Evolutionary conservation across 75 land plant species (phyloP), one percentile per base, ranked within the genome.

Genomic region (Larix kaempferi): DNA sequence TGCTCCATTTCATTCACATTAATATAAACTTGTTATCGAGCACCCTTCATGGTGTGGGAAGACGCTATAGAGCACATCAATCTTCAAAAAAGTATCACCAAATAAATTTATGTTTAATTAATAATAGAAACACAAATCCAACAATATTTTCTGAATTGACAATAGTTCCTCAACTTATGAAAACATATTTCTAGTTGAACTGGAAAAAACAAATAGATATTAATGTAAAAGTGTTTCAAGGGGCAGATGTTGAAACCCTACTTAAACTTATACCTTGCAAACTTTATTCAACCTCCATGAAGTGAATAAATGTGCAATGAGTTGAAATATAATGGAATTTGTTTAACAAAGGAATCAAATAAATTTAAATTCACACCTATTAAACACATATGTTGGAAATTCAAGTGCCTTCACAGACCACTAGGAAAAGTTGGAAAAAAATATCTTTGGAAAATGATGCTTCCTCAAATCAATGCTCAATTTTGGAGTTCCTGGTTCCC

Each of bases 321-420:
- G 2, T 23, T 19, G 15, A 69, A 25, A 69, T 69, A 1, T 29
- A 69, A 16, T 29, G 17, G 17, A 27, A 27, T 56, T 56, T 15
- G 63, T 12, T 13, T 15, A 27, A 76, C 14, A 22, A 37, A 58
- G 14, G 4, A n/a, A 52, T 17, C 56, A 25, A 77, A 65, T 27
- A 26, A 67, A 63, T 52, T 25, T n/a, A 54, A 59, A 60, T 71
- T 67, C 17, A 54, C 80, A 95, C 98, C 97, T 91, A 92, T 74
- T 94, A 96, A 96, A 96, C 16, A 96, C 26, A 76, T 96, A 90
- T 2, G 94, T 91, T 2, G 96, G 96, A 12, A 77, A n/a, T 22
- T 91, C 84, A 54, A 96, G 80, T 16, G 72, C 33, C 80, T 95
- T 89, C 78, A 95, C 96, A 15, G 89, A 90, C 90, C 91, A 90